Conservation (phyloP, 352 stramenopile species). For the Phytophthora rubi region DNA sequence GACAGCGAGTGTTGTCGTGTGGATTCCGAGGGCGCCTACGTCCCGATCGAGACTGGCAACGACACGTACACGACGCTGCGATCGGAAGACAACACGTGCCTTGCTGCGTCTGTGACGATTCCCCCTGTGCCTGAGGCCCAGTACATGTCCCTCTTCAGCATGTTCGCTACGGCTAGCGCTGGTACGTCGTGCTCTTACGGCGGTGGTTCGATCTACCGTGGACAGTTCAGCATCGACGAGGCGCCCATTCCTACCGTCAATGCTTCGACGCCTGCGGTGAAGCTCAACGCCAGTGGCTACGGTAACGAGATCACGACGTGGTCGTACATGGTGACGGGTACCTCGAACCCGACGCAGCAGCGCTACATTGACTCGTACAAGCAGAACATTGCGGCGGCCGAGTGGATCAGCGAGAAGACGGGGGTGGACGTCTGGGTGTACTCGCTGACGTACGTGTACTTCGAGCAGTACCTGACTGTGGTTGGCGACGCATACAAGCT, state of each 20-base stretch:
- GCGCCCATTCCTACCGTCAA: no score
- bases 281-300: conserved; percentile 52
- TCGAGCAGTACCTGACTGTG: conserved; percentile 73
- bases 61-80: conserved; percentile 52
- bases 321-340: conserved; percentile 65
- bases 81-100: no score
- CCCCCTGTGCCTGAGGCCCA: conserved; percentile 45
- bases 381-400: conserved; percentile 51
- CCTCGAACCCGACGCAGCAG: conserved; percentile 61
- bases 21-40: conserved; percentile 48
- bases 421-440: conserved; percentile 67
- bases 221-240: conserved; percentile 65
- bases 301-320: conserved; percentile 56
- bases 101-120: no score
- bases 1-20: conserved; percentile 70
- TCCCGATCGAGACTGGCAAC: conserved; percentile 55
- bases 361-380: conserved; percentile 71
- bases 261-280: conserved; percentile 38
- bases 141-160: conserved; percentile 75
- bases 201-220: conserved; percentile 66
- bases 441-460: conserved; percentile 65
- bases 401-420: conserved; percentile 66
- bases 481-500: conserved; percentile 57
- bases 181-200: conserved; percentile 61
- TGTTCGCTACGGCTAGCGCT: conserved; percentile 65